Percentiles rank a stretch among this genome's conserved stretches.
Conservation (phyloP, 257 asterid genomes). For the Gynochthodes officinalis region DNA sequence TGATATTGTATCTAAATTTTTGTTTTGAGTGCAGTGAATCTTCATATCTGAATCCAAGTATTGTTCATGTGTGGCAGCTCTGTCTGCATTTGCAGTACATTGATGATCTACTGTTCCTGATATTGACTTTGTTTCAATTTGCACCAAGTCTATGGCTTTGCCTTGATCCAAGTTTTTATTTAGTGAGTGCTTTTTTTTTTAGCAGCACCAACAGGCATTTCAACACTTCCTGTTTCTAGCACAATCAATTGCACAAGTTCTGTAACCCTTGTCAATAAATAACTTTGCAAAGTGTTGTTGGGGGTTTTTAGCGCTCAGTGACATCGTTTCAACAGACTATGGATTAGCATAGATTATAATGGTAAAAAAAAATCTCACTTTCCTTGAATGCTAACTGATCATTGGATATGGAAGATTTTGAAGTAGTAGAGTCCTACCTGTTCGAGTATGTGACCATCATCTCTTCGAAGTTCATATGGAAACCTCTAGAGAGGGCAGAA, state of each 20-base stretch:
- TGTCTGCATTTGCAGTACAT: too few relatives aligned
- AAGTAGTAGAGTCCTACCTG: background rate
- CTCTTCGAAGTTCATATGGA: conserved; percentile 26
- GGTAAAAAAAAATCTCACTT: conserved; percentile 43
- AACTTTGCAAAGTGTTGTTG: conserved; percentile 8
- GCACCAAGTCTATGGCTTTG: too few relatives aligned
- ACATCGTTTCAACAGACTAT: conserved; percentile 32
- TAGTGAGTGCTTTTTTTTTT: conserved; percentile 13
- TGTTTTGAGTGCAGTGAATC: too few relatives aligned
- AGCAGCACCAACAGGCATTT: conserved; percentile 1
- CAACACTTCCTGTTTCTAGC: conserved; percentile 11
- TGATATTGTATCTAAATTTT: too few relatives aligned
- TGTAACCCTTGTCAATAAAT: conserved; percentile 11
- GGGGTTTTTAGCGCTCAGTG: conserved; percentile 22
- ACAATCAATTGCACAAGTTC: conserved; percentile 15
- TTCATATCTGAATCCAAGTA: too few relatives aligned
- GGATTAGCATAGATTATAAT: conserved; percentile 37
- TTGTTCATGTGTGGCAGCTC: too few relatives aligned
- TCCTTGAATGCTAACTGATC: conserved; percentile 31
- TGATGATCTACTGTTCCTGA: conserved; percentile 8
- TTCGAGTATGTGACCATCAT: conserved; percentile 20
- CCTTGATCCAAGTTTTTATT: conserved; percentile 20
- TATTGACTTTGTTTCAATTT: conserved; percentile 1
- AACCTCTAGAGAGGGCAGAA: too few relatives aligned
- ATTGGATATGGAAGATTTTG: conserved; percentile 19